Evolutionary conservation across 108 stramenopile genomes (phyloP), one percentile per base, ranked within the genome.

Genomic region (Seminavis robusta): DNA sequence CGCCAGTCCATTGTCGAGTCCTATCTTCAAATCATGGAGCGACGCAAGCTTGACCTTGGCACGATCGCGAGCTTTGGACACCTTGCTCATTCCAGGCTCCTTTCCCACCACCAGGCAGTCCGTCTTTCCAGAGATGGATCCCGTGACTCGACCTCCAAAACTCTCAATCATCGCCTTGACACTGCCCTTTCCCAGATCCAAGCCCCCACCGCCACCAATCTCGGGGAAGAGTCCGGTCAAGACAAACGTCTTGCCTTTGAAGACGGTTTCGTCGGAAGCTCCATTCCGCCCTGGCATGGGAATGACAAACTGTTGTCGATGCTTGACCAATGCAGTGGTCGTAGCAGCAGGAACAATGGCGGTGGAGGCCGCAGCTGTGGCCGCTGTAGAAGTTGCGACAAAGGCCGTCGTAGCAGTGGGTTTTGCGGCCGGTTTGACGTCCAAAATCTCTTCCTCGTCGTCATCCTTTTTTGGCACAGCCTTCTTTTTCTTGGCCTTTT

Each of bases 151-250:
- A 13, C 69, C 80, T 5, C 72, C 72, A 47, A 77, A 81, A 3
- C 52, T 40, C 47, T 78, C 61, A 43, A 80, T 62, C 71, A 80
- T 61, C 9, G 56, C 45, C 33, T 52, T 77, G 58, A 59, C 48
- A 2, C 53, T 41, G 25, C 65, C 73, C 51, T 84, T 84, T 19
- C 78, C 83, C 6, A 68, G 56, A 34, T 28, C 60, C 33, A 79
- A 37, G 26, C 83, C 83, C 9, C 26, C 17, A 13, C 82, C 82
- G 20, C 82, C 82, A n/a, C 82, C 82, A 3, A 83, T 15, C 45
- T 83, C 79, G 2, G 82, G 82, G 41, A 80, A 83, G 3, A 75
- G 25, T 11, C 78, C 77, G 21, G 83, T 84, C 57, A 80, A 39
- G 9, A 84, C 82, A 44, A 79, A 58, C 7, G 16, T 47, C 33